A percentile compares a stretch with the other conserved stretches of the same genome.
Evolutionary conservation across 805 yeast species (phyloP).

Genomic region (Suhomyces vadensis): DNA sequence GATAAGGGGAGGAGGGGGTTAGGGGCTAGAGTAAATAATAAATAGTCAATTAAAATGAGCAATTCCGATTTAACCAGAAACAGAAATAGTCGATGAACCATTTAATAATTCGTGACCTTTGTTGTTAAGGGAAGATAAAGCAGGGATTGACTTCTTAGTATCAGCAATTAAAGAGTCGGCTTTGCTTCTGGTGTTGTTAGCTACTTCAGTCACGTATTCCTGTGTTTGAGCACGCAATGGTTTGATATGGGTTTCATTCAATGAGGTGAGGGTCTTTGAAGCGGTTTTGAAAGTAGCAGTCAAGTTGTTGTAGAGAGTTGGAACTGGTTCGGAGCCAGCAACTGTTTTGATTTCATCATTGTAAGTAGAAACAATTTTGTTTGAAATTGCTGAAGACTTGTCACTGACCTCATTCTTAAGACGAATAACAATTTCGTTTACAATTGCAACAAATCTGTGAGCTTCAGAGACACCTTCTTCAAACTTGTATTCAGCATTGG

Average conservation of each 20-base stretch:
- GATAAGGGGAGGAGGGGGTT: background rate
- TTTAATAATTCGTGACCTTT: constrained; percentile 15
- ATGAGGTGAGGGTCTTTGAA: constrained; percentile 29
- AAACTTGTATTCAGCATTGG: constrained; percentile 29
- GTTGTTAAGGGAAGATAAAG: constrained; percentile 9
- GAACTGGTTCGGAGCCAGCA: constrained; percentile 21
- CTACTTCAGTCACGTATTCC: constrained; percentile 37
- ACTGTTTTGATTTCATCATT: constrained; percentile 31
- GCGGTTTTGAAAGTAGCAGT: constrained; percentile 39
- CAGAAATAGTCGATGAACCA: constrained; percentile 15
- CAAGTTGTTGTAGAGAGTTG: constrained; percentile 33
- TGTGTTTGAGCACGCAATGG: constrained; percentile 43
- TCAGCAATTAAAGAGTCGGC: constrained; percentile 32
- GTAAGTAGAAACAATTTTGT: constrained; percentile 34
- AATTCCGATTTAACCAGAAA: constrained; percentile 16
- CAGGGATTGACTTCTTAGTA: constrained; percentile 16
- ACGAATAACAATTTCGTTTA: constrained; percentile 22
- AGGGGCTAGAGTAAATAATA: background rate
- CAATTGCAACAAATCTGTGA: constrained; percentile 22
- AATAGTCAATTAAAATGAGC: background rate
- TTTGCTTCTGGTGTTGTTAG: constrained; percentile 34
- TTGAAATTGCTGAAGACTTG: constrained; percentile 30
- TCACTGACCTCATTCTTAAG: constrained; percentile 26
- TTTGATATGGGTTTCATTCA: constrained; percentile 38
- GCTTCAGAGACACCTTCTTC: constrained; percentile 20